A percentile compares a stretch with the other conserved stretches of the same genome.
Conservation (phyloP, 2,329 filamentous ascomycete species). For the Zelopaecilomyces penicillatus region DNA sequence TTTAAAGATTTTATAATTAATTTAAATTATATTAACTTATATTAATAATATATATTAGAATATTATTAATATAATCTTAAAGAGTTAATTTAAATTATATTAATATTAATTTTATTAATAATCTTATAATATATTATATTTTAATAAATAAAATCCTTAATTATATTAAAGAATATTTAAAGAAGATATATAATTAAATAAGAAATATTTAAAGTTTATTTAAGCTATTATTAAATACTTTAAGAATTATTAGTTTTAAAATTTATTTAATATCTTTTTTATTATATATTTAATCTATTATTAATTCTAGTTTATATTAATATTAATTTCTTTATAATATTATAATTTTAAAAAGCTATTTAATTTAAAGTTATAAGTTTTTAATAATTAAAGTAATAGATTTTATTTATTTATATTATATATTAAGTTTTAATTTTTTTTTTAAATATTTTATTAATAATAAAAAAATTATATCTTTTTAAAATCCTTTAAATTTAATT, state of each 20-base stretch:
- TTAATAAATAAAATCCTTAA: not conserved
- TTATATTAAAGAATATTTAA: too few relatives aligned
- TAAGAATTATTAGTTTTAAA: not conserved
- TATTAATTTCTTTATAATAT: too few relatives aligned
- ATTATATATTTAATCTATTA: too few relatives aligned
- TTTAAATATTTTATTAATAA: constrained; percentile 1
- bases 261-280: constrained; percentile 1
- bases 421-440: constrained; percentile 1
- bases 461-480: constrained; percentile 1
- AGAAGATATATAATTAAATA: not conserved
- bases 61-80: too few relatives aligned
- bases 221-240: not conserved
- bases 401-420: constrained; percentile 1
- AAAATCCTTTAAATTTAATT: not conserved
- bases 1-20: too few relatives aligned
- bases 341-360: too few relatives aligned
- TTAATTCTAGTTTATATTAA: too few relatives aligned
- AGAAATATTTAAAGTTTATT: not conserved
- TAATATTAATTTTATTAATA: too few relatives aligned
- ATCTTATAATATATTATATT: constrained; percentile 1
- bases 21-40: too few relatives aligned
- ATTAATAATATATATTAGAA: too few relatives aligned
- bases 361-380: too few relatives aligned
- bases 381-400: not conserved
- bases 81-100: too few relatives aligned